Evolutionary conservation across 2,329 filamentous ascomycete species (phyloP).

Genomic region (Stachybotrys chartarum): DNA sequence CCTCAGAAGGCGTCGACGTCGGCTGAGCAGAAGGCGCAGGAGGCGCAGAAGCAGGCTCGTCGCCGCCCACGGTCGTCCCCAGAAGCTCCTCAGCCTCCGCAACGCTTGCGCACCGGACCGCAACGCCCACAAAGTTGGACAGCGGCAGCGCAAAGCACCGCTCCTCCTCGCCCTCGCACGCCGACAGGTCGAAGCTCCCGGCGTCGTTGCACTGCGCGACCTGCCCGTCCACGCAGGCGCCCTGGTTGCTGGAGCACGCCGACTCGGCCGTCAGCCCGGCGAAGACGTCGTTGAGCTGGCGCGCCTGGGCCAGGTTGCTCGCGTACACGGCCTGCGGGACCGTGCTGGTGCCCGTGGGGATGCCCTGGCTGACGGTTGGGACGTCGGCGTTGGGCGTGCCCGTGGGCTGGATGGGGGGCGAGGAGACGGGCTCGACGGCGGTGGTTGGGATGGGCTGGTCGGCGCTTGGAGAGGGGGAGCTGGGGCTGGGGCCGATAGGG

Average conservation of each 20-base stretch:
- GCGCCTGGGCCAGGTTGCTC: constrained; percentile 36
- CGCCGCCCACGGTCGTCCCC: constrained; percentile 14
- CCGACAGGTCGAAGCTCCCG: constrained; percentile 33
- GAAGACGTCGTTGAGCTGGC: constrained; percentile 40
- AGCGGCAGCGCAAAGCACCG: constrained; percentile 50
- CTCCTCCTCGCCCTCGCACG: constrained; percentile 23
- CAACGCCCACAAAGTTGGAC: constrained; percentile 37
- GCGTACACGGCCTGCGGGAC: constrained; percentile 34
- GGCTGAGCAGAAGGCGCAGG: neutral
- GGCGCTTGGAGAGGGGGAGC: neutral
- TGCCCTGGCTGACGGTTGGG: constrained; percentile 31
- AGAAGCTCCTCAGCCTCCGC: constrained; percentile 34
- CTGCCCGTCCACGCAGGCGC: constrained; percentile 45
- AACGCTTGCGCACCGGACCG: constrained; percentile 38
- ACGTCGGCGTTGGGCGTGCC: constrained; percentile 28
- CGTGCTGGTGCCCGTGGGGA: constrained; percentile 28
- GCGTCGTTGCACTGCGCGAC: constrained; percentile 35
- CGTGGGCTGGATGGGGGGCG: constrained; percentile 23
- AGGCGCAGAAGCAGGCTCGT: constrained; percentile 2
- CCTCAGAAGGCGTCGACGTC: neutral
- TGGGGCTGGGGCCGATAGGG: neutral
- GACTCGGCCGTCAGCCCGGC: constrained; percentile 34
- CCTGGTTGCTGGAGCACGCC: constrained; percentile 37
- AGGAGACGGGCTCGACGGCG: constrained; percentile 3
- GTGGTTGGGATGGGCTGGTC: neutral